phyloP scores from a whole-genome alignment of 2,329 filamentous ascomycete genomes.

The Gliomastix tumulicola region DNA sequence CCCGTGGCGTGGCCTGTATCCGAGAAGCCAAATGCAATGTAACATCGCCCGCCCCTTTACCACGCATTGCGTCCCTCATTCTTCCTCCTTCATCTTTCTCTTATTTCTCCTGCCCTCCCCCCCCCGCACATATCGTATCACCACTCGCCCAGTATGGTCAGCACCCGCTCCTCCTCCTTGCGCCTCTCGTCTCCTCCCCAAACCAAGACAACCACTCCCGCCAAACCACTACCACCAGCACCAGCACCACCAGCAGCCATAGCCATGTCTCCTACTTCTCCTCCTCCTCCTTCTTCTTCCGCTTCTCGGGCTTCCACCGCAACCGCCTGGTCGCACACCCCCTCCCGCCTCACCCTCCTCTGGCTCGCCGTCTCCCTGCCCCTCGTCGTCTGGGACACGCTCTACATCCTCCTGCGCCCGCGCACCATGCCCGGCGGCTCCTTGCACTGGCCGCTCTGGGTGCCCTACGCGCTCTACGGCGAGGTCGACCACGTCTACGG shows the following conservation, averaged over 20 bases:
- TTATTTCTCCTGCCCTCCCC: neutral
- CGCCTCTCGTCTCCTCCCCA: too few relatives aligned
- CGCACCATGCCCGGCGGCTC: constrained; percentile 73
- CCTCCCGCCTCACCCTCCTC: constrained; percentile 40
- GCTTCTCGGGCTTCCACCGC: neutral
- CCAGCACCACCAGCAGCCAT: too few relatives aligned
- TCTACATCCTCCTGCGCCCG: constrained; percentile 74
- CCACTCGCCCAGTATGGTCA: too few relatives aligned
- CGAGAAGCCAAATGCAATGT: too few relatives aligned
- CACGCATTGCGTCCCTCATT: neutral
- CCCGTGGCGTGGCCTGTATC: too few relatives aligned
- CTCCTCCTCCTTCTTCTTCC: neutral
- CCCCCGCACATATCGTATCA: neutral
- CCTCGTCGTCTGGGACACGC: constrained; percentile 74
- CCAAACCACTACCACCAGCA: too few relatives aligned
- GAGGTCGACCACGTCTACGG: constrained; percentile 77
- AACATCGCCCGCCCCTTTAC: too few relatives aligned
- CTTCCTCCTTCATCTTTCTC: neutral
- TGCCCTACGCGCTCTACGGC: constrained; percentile 75
- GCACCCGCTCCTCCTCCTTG: too few relatives aligned
- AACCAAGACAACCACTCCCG: too few relatives aligned
- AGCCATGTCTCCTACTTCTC: neutral
- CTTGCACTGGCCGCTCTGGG: constrained; percentile 66
- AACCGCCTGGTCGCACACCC: constrained; percentile 34
- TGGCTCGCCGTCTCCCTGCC: constrained; percentile 74